Base-by-base conservation (phyloP, 2,329 filamentous ascomycete species). In the Nectriaceae sp. region DNA sequence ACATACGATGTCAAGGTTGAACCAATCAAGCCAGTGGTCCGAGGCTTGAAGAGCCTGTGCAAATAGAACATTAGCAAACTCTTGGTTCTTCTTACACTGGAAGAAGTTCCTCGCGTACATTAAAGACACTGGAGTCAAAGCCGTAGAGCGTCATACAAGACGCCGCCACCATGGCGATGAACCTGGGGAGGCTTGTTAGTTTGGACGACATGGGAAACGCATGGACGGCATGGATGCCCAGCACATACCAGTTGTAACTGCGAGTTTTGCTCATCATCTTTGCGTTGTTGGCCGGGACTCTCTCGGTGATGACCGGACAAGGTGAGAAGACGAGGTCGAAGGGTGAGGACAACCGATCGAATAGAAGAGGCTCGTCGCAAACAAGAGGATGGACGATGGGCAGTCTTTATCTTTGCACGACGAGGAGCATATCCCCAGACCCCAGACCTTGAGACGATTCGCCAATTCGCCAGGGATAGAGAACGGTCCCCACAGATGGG, bases 111-210 rank as follows among this genome's bases (percentile, higher is more conserved):
- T 18, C 11, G 42, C 52, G 43, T 52, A 57, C 84, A 65, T 89
- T 89, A 75, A 84, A 89, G 40, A 88, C 85, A 31, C 84, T 87
- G 2, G 85, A 84, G 75, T 89, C 86, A 64, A 89, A 89, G 48
- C 86, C 86, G 64, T 88, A 89, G 38, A 89, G 75, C 19, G 88
- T 84, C 86, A 89, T 89, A 66, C 84, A 88, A 65, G 84, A 83
- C 61, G 86, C 85, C 47, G 85, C 85, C 55, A 88, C 82, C 46
- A 87, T 73, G 50, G 83, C 85, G 56, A 87, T 82, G 71, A 85
- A 88, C 83, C 82, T 80, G 45, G n/a, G n/a, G n/a, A n/a, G n/a
- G n/a, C n/a, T n/a, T n/a, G n/a, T n/a, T n/a, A n/a, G n/a, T n/a
- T n/a, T n/a, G n/a, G n/a, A 15, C 16, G 6, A 37, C 10, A 37